Base-by-base conservation (phyloP, 2,329 filamentous ascomycete genomes). In the Verticillium dahliae region DNA sequence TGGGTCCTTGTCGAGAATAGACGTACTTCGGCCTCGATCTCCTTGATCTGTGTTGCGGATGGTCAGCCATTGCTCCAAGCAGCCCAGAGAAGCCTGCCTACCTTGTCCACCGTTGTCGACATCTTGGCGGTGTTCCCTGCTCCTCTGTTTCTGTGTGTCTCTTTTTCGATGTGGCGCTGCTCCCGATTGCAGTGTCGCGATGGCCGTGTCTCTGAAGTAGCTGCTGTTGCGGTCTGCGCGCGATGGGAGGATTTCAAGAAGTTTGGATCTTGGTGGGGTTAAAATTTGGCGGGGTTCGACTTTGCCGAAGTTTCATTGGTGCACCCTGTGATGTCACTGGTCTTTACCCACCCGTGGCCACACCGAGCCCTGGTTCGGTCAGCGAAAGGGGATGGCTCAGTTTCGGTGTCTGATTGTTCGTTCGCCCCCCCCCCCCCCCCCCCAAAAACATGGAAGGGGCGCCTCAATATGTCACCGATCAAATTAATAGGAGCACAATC, bases 21-120 rank as follows among this genome's bases (percentile, higher is more conserved):
- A 52, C 85, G 76, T 85, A 94, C 90, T 85, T 97, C 94, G 81
- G 89, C 80, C 90, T 97, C 94, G 78, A 97, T 91, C 72, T 94
- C 91, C 79, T 96, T 97, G 84, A 98, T 97, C 91, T 95, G 72
- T 52, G 61, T 66, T 65, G 69, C 69, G 60, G 65, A 58, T 62
- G 60, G 69, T 77, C 69, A 80, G 78, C 72, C 63, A 41, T 33
- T 58, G 35, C 56, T 60, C 14, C 59, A 62, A 60, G 58, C 55
- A 31, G 45, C 22, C 27, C 45, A 52, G 45, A n/a, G 18, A 13
- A n/a, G 18, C 10, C 55, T 41, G 71, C 84, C 68, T 74, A 91
- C 92, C 90, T 98, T 98, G 72, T 98, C 94, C 75, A 97, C 92
- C 52, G 94, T 98, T 64, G 94, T 98, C 84, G 94, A 84, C 95